Evolutionary conservation across 768 basidiomycete species (phyloP), one percentile per base, ranked within the genome.

Genomic region (Lepiota venenata): DNA sequence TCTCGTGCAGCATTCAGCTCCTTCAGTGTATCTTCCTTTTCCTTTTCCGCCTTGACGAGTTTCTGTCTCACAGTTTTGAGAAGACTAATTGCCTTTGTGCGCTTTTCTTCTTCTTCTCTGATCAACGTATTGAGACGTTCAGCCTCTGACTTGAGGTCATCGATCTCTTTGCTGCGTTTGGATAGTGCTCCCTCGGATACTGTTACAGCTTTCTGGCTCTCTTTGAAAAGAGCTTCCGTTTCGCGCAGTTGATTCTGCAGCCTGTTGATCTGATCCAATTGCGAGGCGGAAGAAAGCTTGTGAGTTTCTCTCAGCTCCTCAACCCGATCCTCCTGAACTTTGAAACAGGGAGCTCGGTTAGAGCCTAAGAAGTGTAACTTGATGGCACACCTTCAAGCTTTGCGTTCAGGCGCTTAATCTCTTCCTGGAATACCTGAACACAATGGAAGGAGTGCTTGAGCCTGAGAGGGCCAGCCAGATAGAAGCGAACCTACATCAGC

Each of bases 91-190:
- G 95, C 95, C 64, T 98, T 99, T 16, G 85, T 83, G 11, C 96
- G 84, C 70, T 99, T 98, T 71, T 99, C 97, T 68, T 98, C 97
- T 65, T 98, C 97, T 57, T 98, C 95, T 67, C 91, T 97, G 4
- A 84, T 87, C 9, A 74, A 52, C 16, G 72, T 74, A 58, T 83
- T 85, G 2, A 79, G 70, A 42, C 79, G 80, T 44, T 84, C 78
- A 1, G 87, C 68, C 53, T 97, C 91, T 15, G 75, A 67, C 44
- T 77, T 75, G n/a, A 93, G 71, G 15, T 75, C 77, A 2, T 79
- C 77, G 0, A 86, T 69, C 38, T 89, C 84, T 0, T 71, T 68
- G 49, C 80, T 77, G 39, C 77, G 81, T 51, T 77, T 81, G 1
- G 74, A 66, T 4, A 71, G 63, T 12, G 78, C 74, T 32, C 77